These are phyloP conservation scores for Aplosporella prunicola DNA, from an alignment of 2,329 filamentous ascomycete genomes.

Conservation along the genomic window DNA sequence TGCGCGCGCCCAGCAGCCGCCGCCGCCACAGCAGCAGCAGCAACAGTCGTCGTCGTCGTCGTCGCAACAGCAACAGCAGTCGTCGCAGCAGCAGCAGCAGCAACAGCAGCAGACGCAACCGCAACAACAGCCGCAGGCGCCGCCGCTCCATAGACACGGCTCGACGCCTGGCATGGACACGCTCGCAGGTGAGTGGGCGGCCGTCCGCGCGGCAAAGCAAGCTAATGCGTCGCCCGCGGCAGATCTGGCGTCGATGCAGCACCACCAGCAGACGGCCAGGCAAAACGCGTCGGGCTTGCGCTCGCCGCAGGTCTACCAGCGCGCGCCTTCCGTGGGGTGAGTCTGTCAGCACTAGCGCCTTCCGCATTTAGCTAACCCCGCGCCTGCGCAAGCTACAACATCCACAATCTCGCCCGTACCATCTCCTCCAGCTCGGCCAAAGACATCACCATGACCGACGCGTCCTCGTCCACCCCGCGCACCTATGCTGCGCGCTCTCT, in stretches of 20 bases:
- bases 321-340: constrained; percentile 29
- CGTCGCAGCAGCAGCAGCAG: constrained; percentile 21
- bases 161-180: constrained; percentile 41
- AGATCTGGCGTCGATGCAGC: constrained; percentile 41
- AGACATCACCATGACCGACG: constrained; percentile 40
- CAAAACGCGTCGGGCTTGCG: constrained; percentile 23
- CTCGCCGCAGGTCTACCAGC: constrained; percentile 16
- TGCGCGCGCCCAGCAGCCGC: too few relatives aligned
- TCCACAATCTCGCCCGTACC: constrained; percentile 27
- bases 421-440: constrained; percentile 35
- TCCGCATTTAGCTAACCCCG: background rate
- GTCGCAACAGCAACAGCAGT: too few relatives aligned
- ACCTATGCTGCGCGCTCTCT: constrained; percentile 34
- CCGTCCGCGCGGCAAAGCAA: background rate
- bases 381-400: constrained; percentile 12
- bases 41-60: constrained; percentile 20
- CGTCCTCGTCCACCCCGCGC: constrained; percentile 34
- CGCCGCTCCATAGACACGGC: constrained; percentile 26
- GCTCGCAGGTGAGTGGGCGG: constrained; percentile 31
- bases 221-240: constrained; percentile 7
- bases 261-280: constrained; percentile 33
- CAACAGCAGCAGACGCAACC: too few relatives aligned
- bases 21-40: constrained; percentile 22
- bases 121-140: constrained; percentile 24
- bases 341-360: constrained; percentile 12